These are phyloP conservation scores for Leishmania aethiopica DNA, from an alignment of 208 protist species.

Conservation along the genomic window DNA sequence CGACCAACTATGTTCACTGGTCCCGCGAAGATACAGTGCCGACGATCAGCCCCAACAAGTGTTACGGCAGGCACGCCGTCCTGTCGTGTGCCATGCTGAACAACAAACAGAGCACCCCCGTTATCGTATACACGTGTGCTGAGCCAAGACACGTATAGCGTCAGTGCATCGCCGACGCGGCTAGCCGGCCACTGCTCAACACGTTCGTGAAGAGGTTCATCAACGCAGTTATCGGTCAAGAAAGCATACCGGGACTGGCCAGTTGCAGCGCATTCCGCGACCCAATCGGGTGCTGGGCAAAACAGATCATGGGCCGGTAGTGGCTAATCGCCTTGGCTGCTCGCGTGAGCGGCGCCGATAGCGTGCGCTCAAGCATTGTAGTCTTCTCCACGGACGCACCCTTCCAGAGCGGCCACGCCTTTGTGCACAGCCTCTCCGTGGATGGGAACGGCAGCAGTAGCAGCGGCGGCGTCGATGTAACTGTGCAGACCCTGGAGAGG, in stretches of 20 bases:
- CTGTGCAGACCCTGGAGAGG: too few relatives aligned
- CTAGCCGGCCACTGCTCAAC: constrained; percentile 3
- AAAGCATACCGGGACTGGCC: constrained; percentile 22
- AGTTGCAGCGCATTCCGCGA: constrained; percentile 32
- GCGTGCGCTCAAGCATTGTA: constrained; percentile 22
- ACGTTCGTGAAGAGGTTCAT: constrained; percentile 28
- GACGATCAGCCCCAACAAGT: constrained; percentile 26
- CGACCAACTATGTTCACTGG: constrained; percentile 45
- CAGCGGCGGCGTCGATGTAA: background rate
- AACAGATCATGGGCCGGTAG: constrained; percentile 19
- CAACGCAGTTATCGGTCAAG: constrained; percentile 27
- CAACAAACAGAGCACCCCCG: constrained; percentile 20
- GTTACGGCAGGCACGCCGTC: constrained; percentile 38
- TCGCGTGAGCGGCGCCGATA: constrained; percentile 17
- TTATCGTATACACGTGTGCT: constrained; percentile 41
- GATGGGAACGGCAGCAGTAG: background rate
- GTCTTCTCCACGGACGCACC: constrained; percentile 40
- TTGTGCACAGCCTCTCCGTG: constrained; percentile 38
- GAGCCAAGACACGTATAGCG: constrained; percentile 22
- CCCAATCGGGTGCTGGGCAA: constrained; percentile 42
- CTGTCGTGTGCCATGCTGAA: constrained; percentile 35
- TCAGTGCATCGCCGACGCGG: constrained; percentile 38
- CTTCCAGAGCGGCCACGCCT: constrained; percentile 36
- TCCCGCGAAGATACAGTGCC: constrained; percentile 3
- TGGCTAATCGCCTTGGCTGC: constrained; percentile 43